Percentiles rank a stretch among this genome's conserved stretches.
Evolutionary conservation across 306 rosid species (phyloP).

Genomic region (Vicia faba): DNA sequence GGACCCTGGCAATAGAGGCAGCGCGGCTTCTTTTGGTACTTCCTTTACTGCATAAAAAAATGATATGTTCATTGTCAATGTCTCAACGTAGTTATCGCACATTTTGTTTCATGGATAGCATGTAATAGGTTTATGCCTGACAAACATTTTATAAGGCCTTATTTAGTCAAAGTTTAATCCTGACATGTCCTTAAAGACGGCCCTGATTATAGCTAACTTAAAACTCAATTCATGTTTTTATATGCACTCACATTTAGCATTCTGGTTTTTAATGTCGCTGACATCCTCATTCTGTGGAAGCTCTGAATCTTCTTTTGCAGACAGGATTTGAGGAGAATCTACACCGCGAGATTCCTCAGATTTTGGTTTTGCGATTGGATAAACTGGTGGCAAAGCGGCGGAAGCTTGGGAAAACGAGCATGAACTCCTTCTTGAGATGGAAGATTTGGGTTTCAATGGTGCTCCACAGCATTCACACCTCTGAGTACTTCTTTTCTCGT

Average conservation of each 20-base stretch:
- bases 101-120: background rate
- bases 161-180: too few species aligned
- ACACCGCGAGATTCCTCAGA: slow-evolving; percentile 39
- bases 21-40: slow-evolving; percentile 48
- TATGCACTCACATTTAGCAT: slow-evolving; percentile 39
- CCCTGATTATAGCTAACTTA: too few species aligned
- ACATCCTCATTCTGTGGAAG: slow-evolving; percentile 21
- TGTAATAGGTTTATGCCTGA: too few species aligned
- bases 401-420: slow-evolving; percentile 45
- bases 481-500: slow-evolving; percentile 37
- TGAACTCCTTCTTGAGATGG: slow-evolving; percentile 37
- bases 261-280: slow-evolving; percentile 1
- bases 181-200: too few species aligned
- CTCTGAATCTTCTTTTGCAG: slow-evolving; percentile 22
- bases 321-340: slow-evolving; percentile 51
- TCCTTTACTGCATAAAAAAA: slow-evolving; percentile 57
- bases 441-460: slow-evolving; percentile 50
- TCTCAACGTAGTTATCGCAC: background rate
- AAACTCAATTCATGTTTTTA: background rate
- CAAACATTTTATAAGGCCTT: too few species aligned
- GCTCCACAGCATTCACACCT: slow-evolving; percentile 73
- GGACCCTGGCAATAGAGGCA: slow-evolving; percentile 50
- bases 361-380: slow-evolving; percentile 16
- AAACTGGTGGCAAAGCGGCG: slow-evolving; percentile 62
- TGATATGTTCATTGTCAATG: slow-evolving; percentile 13